phyloP scores from a whole-genome alignment of 495 filamentous ascomycete genomes.

The Filosporella fistucella region DNA sequence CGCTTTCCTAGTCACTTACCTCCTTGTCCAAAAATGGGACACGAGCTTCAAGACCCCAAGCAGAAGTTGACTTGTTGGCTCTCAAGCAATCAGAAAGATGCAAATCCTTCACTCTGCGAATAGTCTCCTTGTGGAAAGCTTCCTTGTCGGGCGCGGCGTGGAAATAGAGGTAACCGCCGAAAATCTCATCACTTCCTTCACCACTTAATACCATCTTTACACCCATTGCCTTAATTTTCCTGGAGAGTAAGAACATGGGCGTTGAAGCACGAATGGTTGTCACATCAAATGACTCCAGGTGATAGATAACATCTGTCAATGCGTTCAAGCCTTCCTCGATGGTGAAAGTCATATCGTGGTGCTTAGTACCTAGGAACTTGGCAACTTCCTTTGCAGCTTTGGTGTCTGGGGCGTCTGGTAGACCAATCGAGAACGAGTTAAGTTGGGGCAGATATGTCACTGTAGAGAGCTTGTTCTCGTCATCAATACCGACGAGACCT shows the following conservation, averaged over 20 bases:
- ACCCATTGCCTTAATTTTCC: constrained; percentile 98
- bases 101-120: constrained; percentile 89
- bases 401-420: constrained; percentile 86
- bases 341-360: constrained; percentile 97
- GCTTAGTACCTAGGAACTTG: constrained; percentile 92
- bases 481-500: constrained; percentile 89
- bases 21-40: constrained; percentile 96
- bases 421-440: constrained; percentile 97
- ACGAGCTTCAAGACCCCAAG: constrained; percentile 97
- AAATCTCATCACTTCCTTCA: constrained; percentile 96
- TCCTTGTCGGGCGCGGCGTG: constrained; percentile 85
- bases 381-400: constrained; percentile 86
- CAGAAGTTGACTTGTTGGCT: constrained; percentile 98
- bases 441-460: constrained; percentile 88
- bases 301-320: constrained; percentile 93
- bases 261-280: constrained; percentile 98
- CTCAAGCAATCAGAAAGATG: constrained; percentile 92
- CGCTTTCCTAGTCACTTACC: constrained; percentile 30
- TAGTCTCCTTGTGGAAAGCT: constrained; percentile 90
- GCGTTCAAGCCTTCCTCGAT: constrained; percentile 95
- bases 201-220: constrained; percentile 99
- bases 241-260: constrained; percentile 94
- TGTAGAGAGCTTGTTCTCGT: constrained; percentile 82
- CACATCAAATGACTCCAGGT: constrained; percentile 96
- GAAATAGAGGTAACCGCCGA: constrained; percentile 98